These are phyloP conservation scores for Mrakiaceae sp. DNA, from an alignment of 1,284 basidiomycete species.

Conservation along the genomic window DNA sequence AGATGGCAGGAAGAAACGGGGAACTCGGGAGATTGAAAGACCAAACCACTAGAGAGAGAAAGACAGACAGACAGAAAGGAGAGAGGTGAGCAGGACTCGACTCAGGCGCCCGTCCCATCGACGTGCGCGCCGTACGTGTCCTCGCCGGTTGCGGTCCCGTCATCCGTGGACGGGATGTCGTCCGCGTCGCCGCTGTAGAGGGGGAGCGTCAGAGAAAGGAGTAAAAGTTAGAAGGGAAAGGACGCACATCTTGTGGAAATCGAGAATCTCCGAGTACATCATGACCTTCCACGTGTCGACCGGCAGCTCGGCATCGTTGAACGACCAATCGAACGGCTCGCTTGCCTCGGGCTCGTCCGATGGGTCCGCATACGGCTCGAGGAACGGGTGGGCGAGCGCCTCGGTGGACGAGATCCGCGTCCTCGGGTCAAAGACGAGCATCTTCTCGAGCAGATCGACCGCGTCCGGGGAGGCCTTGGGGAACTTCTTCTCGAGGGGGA, in stretches of 20 bases:
- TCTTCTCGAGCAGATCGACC: constrained; percentile 91
- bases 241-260: constrained; percentile 31
- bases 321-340: constrained; percentile 97
- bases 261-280: constrained; percentile 40
- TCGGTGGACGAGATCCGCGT: constrained; percentile 91
- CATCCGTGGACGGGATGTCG: neutral
- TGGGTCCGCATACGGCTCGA: constrained; percentile 95
- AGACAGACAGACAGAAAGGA: too few species aligned
- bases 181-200: too few species aligned
- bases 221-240: neutral
- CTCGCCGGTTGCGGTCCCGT: neutral
- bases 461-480: constrained; percentile 78
- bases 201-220: neutral
- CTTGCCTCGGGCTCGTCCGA: constrained; percentile 91
- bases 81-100: neutral
- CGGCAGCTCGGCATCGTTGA: constrained; percentile 99
- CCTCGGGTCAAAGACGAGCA: constrained; percentile 97
- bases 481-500: constrained; percentile 91
- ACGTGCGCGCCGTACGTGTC: neutral
- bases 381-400: constrained; percentile 86
- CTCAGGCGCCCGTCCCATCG: neutral
- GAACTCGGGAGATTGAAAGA: too few species aligned
- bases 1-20: too few species aligned
- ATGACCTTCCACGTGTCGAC: constrained; percentile 84
- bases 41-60: too few species aligned